Evolutionary conservation across 352 stramenopile species (phyloP), one percentile per base, ranked within the genome.

Genomic region (Paralagenidium karlingii): DNA sequence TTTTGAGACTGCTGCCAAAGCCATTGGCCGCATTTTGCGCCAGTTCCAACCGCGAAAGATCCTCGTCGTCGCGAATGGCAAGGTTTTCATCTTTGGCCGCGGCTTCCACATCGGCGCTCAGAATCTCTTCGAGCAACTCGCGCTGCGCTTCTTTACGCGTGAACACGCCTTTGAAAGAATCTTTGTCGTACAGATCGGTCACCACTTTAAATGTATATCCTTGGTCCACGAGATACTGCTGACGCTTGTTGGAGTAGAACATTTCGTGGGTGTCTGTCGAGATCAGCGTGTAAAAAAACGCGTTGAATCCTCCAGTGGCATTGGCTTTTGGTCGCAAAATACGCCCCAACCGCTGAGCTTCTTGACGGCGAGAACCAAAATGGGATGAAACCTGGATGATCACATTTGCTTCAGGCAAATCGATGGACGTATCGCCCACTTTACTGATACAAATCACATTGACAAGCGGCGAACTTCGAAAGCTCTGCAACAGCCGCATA

Each of bases 161-260:
- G 47, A 83, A 87, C 21, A 87, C 76, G 12, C 76, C 76, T 45
- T 85, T 34, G 49, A 90, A 90, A 25, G 64, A 74, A 0, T 77
- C 55, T 22, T 60, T 70, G 48, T 90, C 73, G 37, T 84, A 95
- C 6, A 98, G 68, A 38, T 97, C 94, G 20, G 88, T 97, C 26
- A 98, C 91, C 45, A 99, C 96, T 70, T 99, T 99, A 68, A 99
- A 99, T 16, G 95, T 99, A 63, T 99, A 99, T 37, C 96, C 96
- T 58, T 99, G 96, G 63, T 99, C 96, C 44, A 99, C 95, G 15
- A 99, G 77, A 61, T 99, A 99, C 60, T 99, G 94, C 60, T 99
- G 95, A 3, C 96, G 76, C 58, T 99, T 99, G 41, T 97, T 95
- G 27, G 83, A 97, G 68, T 99, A 99, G 53, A 96, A 99, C 95